These are phyloP conservation scores for Linnemannia zychae DNA, from an alignment of 192 early-diverging fungal genomes.

Conservation along the genomic window DNA sequence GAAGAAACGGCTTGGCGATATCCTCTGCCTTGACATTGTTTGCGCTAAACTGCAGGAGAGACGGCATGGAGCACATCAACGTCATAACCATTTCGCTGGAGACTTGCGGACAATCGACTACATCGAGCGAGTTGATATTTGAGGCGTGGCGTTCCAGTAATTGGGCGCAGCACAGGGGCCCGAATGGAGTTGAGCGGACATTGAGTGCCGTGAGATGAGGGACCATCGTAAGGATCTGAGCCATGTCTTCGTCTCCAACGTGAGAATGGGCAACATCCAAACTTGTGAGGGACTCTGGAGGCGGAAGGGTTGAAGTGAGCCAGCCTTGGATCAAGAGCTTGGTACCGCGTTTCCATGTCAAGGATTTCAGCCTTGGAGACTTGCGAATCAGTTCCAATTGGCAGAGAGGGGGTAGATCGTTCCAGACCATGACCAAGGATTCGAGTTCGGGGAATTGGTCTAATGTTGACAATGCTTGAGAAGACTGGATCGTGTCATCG, in stretches of 20 bases:
- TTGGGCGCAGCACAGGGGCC: neutral
- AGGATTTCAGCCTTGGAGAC: constrained; percentile 6
- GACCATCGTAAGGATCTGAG: constrained; percentile 8
- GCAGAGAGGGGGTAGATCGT: constrained; percentile 20
- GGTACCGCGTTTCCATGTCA: constrained; percentile 18
- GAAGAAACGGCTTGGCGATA: neutral
- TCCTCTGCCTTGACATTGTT: neutral
- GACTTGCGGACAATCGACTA: constrained; percentile 7
- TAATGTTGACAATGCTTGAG: neutral
- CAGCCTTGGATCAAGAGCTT: constrained; percentile 9
- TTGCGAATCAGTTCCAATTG: constrained; percentile 23
- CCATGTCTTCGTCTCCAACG: constrained; percentile 19
- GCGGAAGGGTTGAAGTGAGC: constrained; percentile 7
- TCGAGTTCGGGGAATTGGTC: constrained; percentile 12
- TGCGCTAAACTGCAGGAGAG: constrained; percentile 9
- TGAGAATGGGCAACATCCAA: constrained; percentile 33
- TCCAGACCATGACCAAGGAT: constrained; percentile 29
- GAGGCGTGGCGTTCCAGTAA: neutral
- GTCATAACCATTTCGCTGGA: neutral
- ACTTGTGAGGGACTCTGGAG: neutral
- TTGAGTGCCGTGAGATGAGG: constrained; percentile 1
- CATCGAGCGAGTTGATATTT: constrained; percentile 7
- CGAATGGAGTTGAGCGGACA: constrained; percentile 19
- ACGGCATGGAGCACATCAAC: constrained; percentile 2
- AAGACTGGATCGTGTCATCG: neutral